Evolutionary conservation across 106 monocot genomes (phyloP).

Genomic region (Gastrodia elata): DNA sequence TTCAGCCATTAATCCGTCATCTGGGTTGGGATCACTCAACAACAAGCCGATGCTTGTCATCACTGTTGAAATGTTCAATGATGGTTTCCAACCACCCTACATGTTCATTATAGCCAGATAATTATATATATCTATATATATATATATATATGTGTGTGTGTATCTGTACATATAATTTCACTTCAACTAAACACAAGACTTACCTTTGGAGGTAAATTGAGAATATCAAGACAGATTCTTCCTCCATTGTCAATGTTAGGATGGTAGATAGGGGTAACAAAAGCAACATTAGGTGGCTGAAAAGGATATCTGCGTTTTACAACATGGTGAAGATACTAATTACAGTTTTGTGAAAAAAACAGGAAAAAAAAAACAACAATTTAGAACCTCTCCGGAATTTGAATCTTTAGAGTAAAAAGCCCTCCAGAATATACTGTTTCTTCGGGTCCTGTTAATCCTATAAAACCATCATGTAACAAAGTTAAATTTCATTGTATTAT

Average conservation of each 20-base stretch:
- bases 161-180: no score
- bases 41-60: conserved; percentile 77
- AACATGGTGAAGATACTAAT: background rate
- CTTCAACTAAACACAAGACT: no score
- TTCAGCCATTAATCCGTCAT: conserved; percentile 96
- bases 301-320: conserved; percentile 72
- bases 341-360: conserved; percentile 1
- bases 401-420: conserved; percentile 58
- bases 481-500: background rate
- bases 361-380: background rate
- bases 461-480: background rate
- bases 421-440: conserved; percentile 72
- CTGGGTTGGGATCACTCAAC: conserved; percentile 85
- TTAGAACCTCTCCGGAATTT: conserved; percentile 80
- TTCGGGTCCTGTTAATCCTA: conserved; percentile 79
- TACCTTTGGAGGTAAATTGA: conserved; percentile 97
- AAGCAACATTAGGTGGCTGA: conserved; percentile 83
- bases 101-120: background rate
- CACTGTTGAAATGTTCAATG: conserved; percentile 83
- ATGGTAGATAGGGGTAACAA: conserved; percentile 90
- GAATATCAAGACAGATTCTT: conserved; percentile 93
- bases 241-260: conserved; percentile 97
- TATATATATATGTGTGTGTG: no score
- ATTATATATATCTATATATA: background rate
- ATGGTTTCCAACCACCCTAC: conserved; percentile 86